Evolutionary conservation across 1,284 basidiomycete species (phyloP).

Genomic region (Uromyces viciae-fabae): DNA sequence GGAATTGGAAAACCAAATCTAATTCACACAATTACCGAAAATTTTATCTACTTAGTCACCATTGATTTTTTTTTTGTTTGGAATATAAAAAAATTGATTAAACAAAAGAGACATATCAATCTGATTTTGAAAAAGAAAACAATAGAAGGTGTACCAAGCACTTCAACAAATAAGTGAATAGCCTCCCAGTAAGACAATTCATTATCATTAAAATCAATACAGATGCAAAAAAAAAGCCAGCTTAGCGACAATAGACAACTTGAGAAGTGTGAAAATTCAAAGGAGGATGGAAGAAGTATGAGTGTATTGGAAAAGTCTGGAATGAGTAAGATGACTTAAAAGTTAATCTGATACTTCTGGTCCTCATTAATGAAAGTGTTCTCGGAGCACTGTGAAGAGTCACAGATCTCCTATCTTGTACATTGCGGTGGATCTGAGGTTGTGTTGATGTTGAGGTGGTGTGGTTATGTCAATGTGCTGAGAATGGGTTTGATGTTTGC

Average conservation of each 20-base stretch:
- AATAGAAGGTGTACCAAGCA: slow-evolving; percentile 68
- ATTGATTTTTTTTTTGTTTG: too few relatives aligned
- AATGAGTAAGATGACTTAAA: slow-evolving; percentile 64
- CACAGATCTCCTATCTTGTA: too few relatives aligned
- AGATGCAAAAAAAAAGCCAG: slow-evolving; percentile 98
- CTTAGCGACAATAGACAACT: slow-evolving; percentile 89
- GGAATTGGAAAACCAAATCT: slow-evolving; percentile 96
- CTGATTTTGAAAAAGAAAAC: slow-evolving; percentile 6
- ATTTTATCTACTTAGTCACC: too few relatives aligned
- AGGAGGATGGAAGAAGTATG: neutral
- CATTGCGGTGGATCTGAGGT: too few relatives aligned
- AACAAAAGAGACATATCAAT: slow-evolving; percentile 6
- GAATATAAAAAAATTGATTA: too few relatives aligned
- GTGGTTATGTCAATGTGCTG: too few relatives aligned
- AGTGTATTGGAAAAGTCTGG: neutral
- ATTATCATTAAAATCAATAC: slow-evolving; percentile 96
- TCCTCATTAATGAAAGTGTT: too few relatives aligned
- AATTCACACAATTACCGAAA: slow-evolving; percentile 95
- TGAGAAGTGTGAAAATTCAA: slow-evolving; percentile 97
- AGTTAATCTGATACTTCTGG: slow-evolving; percentile 98
- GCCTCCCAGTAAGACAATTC: slow-evolving; percentile 95
- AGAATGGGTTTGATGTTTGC: too few relatives aligned
- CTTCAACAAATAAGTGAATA: slow-evolving; percentile 96
- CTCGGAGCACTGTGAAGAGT: too few relatives aligned
- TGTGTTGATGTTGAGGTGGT: too few relatives aligned